Conservation (phyloP, 2,329 filamentous ascomycete genomes). For the Colletotrichum sp. region DNA sequence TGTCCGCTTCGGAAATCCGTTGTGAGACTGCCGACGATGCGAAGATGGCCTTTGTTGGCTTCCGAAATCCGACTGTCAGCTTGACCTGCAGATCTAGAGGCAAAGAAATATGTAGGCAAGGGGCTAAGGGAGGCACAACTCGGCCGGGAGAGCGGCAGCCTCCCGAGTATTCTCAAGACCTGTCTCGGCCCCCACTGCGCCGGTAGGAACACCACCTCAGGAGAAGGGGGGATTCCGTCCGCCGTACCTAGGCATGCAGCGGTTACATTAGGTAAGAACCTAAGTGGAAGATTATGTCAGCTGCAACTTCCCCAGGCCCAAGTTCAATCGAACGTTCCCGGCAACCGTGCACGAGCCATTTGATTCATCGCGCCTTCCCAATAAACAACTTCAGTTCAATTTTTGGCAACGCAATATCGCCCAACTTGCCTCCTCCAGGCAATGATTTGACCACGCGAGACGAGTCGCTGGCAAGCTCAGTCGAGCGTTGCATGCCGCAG, state of each 20-base stretch:
- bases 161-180: not conserved
- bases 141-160: not conserved
- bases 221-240: not conserved
- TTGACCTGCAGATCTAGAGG: not conserved
- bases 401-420: not conserved
- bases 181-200: slow-evolving; percentile 2
- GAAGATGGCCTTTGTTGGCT: not conserved
- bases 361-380: not conserved
- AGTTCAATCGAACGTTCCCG: not conserved
- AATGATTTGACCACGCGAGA: slow-evolving; percentile 5
- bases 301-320: not conserved
- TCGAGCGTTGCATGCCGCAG: not conserved
- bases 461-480: not conserved
- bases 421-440: not conserved
- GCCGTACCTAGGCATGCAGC: not conserved
- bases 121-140: not conserved
- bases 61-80: not conserved
- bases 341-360: not conserved
- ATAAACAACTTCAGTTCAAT: not conserved
- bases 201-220: not conserved
- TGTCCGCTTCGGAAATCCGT: not conserved
- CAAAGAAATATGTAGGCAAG: not conserved
- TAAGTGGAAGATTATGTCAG: not conserved
- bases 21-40: not conserved
- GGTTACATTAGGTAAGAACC: not conserved